These are phyloP conservation scores for Secale cereale DNA, from an alignment of 176 grass and related monocot genomes.

Conservation along the genomic window DNA sequence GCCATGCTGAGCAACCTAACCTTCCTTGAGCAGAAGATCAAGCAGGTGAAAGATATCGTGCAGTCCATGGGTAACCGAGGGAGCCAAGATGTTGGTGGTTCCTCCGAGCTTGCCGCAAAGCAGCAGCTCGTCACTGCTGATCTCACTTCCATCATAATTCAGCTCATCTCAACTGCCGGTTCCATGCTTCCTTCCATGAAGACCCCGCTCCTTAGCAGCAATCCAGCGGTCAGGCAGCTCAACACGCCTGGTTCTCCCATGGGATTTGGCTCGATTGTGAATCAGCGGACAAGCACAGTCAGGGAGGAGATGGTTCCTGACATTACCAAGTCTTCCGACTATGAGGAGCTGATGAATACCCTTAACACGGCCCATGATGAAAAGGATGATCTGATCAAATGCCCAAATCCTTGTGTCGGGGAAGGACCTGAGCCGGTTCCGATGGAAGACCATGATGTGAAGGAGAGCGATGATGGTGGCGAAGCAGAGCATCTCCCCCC, in stretches of 20 bases:
- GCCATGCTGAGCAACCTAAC: constrained; percentile 69
- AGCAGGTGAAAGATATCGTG: constrained; percentile 78
- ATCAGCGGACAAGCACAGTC: constrained; percentile 32
- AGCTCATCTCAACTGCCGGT: constrained; percentile 81
- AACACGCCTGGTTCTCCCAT: constrained; percentile 41
- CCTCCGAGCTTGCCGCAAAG: constrained; percentile 53
- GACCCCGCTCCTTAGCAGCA: constrained; percentile 63
- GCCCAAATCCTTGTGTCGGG: constrained; percentile 37
- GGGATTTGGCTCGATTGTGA: constrained; percentile 35
- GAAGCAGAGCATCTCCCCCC: constrained; percentile 79
- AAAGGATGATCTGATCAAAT: constrained; percentile 52
- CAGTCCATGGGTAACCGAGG: constrained; percentile 52
- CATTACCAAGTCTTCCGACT: constrained; percentile 42
- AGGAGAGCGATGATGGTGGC: constrained; percentile 83
- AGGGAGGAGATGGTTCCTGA: constrained; percentile 32
- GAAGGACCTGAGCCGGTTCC: constrained; percentile 44
- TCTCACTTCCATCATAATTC: constrained; percentile 89
- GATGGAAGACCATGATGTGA: constrained; percentile 76
- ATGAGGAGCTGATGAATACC: constrained; percentile 53
- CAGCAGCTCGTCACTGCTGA: constrained; percentile 81
- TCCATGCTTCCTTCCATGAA: constrained; percentile 84
- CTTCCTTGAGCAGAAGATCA: constrained; percentile 91
- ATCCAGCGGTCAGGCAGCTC: constrained; percentile 54
- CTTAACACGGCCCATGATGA: constrained; percentile 38
- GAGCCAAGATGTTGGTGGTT: constrained; percentile 35